Evolutionary conservation across 2,329 filamentous ascomycete species (phyloP).

Genomic region (Monascus ruber): DNA sequence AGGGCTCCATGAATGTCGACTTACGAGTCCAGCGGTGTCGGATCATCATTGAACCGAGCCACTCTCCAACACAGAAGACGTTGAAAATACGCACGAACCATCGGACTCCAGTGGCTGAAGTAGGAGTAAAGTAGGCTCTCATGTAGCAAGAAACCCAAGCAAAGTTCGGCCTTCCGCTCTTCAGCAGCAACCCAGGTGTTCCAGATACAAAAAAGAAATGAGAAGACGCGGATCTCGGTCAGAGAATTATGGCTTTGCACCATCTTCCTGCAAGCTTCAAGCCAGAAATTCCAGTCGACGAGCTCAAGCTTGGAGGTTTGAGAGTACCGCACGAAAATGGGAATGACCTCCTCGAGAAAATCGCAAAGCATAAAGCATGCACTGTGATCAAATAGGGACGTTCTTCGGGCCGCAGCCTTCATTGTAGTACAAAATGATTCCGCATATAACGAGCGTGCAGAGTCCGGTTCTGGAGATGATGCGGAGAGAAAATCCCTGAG

Average conservation of each 20-base stretch:
- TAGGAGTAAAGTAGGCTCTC: constrained; percentile 65
- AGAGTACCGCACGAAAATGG: constrained; percentile 52
- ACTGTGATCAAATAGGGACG: constrained; percentile 68
- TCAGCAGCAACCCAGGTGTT: constrained; percentile 56
- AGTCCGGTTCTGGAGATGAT: constrained; percentile 40
- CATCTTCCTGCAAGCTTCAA: constrained; percentile 67
- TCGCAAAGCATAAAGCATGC: constrained; percentile 87
- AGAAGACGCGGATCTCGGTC: constrained; percentile 74
- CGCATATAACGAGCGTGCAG: constrained; percentile 59
- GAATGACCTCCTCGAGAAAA: constrained; percentile 70
- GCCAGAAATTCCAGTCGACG: constrained; percentile 65
- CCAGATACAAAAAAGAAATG: constrained; percentile 74
- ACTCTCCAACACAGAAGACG: constrained; percentile 82
- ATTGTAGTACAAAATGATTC: constrained; percentile 62
- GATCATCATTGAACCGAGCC: constrained; percentile 60
- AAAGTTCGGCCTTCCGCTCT: constrained; percentile 57
- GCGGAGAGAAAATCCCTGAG: constrained; percentile 69
- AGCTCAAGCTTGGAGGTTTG: constrained; percentile 34
- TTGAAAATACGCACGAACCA: constrained; percentile 90
- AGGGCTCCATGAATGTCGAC: constrained; percentile 21
- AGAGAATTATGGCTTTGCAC: constrained; percentile 76
- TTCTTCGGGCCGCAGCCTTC: constrained; percentile 62
- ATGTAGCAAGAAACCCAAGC: constrained; percentile 62
- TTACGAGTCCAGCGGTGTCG: constrained; percentile 56
- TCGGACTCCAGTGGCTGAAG: constrained; percentile 91